Conservation (phyloP, 805 yeast species). For the Sugiyamaella boreocaroliniensis region DNA sequence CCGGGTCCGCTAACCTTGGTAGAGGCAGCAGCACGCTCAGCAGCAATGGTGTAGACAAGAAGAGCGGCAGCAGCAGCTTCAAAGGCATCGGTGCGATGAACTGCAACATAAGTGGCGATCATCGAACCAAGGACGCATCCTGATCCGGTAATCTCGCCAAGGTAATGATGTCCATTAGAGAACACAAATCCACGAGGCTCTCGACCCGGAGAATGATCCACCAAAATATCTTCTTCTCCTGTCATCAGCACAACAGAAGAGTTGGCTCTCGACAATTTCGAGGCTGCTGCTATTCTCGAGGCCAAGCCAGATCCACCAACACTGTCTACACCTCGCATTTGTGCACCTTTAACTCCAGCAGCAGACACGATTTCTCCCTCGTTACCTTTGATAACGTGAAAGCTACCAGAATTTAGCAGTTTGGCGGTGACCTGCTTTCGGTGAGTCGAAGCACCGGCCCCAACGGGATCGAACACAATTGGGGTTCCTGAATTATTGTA, state of each 20-base stretch:
- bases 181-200: slow-evolving; percentile 27
- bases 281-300: slow-evolving; percentile 38
- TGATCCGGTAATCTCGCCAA: slow-evolving; percentile 69
- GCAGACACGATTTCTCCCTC: slow-evolving; percentile 66
- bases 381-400: slow-evolving; percentile 72
- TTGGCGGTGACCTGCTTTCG: slow-evolving; percentile 44
- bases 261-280: slow-evolving; percentile 43
- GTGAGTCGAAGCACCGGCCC: slow-evolving; percentile 70
- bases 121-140: slow-evolving; percentile 79
- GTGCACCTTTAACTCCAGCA: slow-evolving; percentile 40
- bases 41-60: slow-evolving; percentile 53
- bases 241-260: slow-evolving; percentile 64
- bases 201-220: slow-evolving; percentile 25
- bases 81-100: slow-evolving; percentile 34
- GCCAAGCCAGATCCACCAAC: slow-evolving; percentile 17
- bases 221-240: slow-evolving; percentile 51
- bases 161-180: slow-evolving; percentile 52
- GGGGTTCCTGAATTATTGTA: slow-evolving; percentile 55
- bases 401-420: slow-evolving; percentile 49
- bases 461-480: slow-evolving; percentile 87
- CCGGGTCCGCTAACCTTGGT: slow-evolving; percentile 44
- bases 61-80: slow-evolving; percentile 52
- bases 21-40: slow-evolving; percentile 42
- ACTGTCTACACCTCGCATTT: slow-evolving; percentile 73
- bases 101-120: slow-evolving; percentile 53